A percentile compares a stretch with the other conserved stretches of the same genome.
Conservation (phyloP, 2,329 filamentous ascomycete genomes). For the Penicillium sp. region DNA sequence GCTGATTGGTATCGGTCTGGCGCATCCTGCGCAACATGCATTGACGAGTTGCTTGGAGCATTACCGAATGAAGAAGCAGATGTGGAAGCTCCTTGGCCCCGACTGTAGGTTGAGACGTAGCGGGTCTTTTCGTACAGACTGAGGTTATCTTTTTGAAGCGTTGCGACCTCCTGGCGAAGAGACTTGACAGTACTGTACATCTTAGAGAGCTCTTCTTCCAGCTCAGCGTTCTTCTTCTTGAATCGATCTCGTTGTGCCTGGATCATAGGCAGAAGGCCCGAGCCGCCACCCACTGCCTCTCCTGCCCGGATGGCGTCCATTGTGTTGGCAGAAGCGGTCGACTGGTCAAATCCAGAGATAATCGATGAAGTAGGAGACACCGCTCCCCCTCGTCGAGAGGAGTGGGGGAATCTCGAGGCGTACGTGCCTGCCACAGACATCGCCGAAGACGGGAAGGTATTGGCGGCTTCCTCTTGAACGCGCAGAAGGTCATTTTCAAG, state of each 20-base stretch:
- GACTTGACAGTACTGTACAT: constrained; percentile 75
- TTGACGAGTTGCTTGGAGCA: constrained; percentile 70
- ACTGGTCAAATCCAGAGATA: constrained; percentile 89
- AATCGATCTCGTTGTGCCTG: constrained; percentile 96
- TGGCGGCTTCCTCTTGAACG: constrained; percentile 77
- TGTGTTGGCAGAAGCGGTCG: constrained; percentile 44
- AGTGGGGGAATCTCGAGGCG: constrained; percentile 68
- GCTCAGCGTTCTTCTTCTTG: constrained; percentile 87
- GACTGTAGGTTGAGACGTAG: constrained; percentile 90
- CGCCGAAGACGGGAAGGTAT: constrained; percentile 73
- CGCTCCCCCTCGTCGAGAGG: constrained; percentile 57
- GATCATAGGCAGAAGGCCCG: constrained; percentile 93
- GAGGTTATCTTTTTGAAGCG: constrained; percentile 91
- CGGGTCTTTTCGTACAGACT: constrained; percentile 96
- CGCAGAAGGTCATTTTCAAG: constrained; percentile 86
- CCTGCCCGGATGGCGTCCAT: constrained; percentile 59
- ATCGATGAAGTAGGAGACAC: constrained; percentile 94
- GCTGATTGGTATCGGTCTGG: constrained; percentile 79
- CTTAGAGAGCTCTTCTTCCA: constrained; percentile 85
- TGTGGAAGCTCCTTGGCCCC: constrained; percentile 56
- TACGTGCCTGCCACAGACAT: constrained; percentile 93
- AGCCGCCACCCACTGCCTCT: constrained; percentile 65
- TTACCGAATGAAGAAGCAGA: constrained; percentile 56
- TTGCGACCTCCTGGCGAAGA: constrained; percentile 81
- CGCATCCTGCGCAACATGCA: constrained; percentile 55